These are phyloP conservation scores for Penicillium sp. DNA, from an alignment of 2,329 filamentous ascomycete species.

Conservation along the genomic window DNA sequence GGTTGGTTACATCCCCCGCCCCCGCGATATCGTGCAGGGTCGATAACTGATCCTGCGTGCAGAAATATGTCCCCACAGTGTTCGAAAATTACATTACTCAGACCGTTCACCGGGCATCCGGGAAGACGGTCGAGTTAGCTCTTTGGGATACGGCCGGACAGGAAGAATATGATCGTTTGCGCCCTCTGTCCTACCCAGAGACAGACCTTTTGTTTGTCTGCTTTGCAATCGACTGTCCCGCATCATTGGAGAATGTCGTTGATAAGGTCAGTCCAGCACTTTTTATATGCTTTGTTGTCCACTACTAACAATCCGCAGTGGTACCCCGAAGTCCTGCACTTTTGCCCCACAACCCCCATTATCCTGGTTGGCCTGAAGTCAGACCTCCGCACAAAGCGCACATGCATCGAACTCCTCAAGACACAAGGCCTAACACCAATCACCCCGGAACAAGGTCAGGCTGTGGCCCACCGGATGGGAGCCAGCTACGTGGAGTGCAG, in stretches of 20 bases:
- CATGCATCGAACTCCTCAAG: conserved; percentile 97
- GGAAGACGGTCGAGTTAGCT: conserved; percentile 94
- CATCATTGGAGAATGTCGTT: conserved; percentile 96
- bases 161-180: conserved; percentile 95
- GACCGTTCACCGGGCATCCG: conserved; percentile 80
- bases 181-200: conserved; percentile 95
- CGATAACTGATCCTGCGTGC: background rate
- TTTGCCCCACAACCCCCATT: conserved; percentile 95
- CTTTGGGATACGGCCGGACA: conserved; percentile 98
- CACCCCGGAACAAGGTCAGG: conserved; percentile 82
- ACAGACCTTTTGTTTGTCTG: conserved; percentile 98
- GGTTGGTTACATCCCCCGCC: conserved; percentile 55
- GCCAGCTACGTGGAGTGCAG: conserved; percentile 98
- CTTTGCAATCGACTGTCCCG: conserved; percentile 98
- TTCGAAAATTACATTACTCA: conserved; percentile 99
- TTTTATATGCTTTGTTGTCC: background rate
- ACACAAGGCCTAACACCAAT: conserved; percentile 96
- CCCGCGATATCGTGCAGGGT: background rate
- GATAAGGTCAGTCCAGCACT: conserved; percentile 72
- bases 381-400: conserved; percentile 90
- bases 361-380: conserved; percentile 96
- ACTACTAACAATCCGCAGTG: conserved; percentile 60
- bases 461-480: conserved; percentile 89
- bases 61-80: conserved; percentile 99
- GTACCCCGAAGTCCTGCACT: conserved; percentile 98